These are phyloP conservation scores for Oenanthe javanica DNA, from an alignment of 140 eudicot species.

Conservation along the genomic window DNA sequence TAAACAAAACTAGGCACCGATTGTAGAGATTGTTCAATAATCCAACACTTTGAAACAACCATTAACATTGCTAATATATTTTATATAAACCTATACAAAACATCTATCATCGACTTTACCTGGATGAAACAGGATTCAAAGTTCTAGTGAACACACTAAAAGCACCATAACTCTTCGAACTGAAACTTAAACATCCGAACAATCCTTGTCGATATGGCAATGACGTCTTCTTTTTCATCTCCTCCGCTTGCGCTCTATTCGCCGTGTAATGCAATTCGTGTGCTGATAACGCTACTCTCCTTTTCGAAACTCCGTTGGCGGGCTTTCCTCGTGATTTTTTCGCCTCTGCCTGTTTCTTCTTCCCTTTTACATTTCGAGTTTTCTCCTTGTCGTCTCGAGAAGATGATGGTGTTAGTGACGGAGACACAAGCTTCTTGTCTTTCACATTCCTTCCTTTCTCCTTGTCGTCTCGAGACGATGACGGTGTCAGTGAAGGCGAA, in stretches of 20 bases:
- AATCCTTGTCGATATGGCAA: constrained; percentile 54
- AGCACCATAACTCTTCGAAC: constrained; percentile 53
- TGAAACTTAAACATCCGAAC: constrained; percentile 50
- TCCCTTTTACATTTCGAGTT: constrained; percentile 18
- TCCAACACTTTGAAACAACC: background rate
- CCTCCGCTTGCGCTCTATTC: constrained; percentile 54
- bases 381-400: too few species aligned
- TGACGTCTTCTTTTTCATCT: constrained; percentile 61
- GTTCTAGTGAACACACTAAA: constrained; percentile 46
- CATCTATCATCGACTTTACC: constrained; percentile 21
- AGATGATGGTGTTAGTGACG: constrained; percentile 16
- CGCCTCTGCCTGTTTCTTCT: background rate
- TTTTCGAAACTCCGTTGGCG: constrained; percentile 26
- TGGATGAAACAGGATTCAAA: constrained; percentile 50
- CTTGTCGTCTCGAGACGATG: constrained; percentile 19
- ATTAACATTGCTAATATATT: background rate
- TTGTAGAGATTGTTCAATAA: background rate
- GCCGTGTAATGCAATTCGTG: constrained; percentile 50
- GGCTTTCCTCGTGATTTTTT: constrained; percentile 18
- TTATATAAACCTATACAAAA: background rate
- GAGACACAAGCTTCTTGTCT: constrained; percentile 3
- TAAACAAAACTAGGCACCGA: background rate
- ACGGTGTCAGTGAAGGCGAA: constrained; percentile 14
- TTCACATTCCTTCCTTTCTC: background rate
- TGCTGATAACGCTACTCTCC: constrained; percentile 30